Evolutionary conservation across 1,284 basidiomycete species (phyloP).

Genomic region (Cutaneotrichosporon dermatis): DNA sequence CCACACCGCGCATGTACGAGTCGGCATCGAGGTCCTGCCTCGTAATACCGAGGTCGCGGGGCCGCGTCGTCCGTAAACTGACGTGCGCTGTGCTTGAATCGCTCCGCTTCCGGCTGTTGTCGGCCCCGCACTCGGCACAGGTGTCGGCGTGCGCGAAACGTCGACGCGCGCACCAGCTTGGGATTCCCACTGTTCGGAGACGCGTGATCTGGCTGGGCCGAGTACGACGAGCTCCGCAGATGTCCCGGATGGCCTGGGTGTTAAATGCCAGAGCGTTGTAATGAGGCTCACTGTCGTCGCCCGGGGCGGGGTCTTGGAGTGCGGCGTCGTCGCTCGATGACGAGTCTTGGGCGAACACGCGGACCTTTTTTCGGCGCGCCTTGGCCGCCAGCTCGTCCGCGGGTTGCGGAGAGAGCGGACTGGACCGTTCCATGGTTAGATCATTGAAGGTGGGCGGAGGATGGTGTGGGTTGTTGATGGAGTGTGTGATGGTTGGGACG

Average conservation of each 20-base stretch:
- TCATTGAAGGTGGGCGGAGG: constrained; percentile 1
- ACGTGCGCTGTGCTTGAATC: neutral
- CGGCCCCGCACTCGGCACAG: neutral
- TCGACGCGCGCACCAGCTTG: constrained; percentile 17
- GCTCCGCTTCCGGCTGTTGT: neutral
- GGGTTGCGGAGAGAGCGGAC: constrained; percentile 11
- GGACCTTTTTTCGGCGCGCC: constrained; percentile 14
- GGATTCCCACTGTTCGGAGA: constrained; percentile 1
- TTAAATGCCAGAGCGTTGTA: neutral
- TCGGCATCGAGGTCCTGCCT: constrained; percentile 19
- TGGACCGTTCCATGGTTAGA: constrained; percentile 11
- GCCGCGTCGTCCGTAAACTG: neutral
- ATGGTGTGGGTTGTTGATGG: neutral
- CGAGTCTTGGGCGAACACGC: constrained; percentile 15
- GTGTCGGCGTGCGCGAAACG: constrained; percentile 3
- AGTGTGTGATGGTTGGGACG: neutral
- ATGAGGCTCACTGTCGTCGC: constrained; percentile 8
- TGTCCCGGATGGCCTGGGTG: constrained; percentile 8
- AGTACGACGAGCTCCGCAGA: constrained; percentile 18
- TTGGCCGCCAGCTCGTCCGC: constrained; percentile 10
- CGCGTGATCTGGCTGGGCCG: constrained; percentile 14
- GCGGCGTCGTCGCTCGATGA: constrained; percentile 11
- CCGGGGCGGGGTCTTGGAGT: neutral
- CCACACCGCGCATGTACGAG: constrained; percentile 17
- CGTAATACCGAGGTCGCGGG: neutral